Conservation (phyloP, 164 flowering plant species). For the Stephania cephalantha region DNA sequence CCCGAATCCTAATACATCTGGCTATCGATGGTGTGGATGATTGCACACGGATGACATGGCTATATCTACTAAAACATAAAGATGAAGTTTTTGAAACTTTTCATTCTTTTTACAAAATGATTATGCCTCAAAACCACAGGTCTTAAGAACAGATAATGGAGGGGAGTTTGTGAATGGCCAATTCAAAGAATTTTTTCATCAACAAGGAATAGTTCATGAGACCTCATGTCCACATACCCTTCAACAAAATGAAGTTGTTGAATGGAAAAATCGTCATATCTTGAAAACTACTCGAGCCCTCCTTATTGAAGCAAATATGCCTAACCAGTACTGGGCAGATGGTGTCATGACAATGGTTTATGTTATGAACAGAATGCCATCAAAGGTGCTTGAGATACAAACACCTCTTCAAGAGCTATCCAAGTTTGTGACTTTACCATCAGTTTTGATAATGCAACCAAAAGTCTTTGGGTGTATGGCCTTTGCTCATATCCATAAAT, state of each 20-base stretch:
- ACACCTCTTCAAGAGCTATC: neutral
- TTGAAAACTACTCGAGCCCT: neutral
- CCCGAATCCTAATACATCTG: neutral
- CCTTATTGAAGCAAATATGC: neutral
- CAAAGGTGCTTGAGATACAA: neutral
- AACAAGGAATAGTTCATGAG: neutral
- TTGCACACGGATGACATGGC: conserved; percentile 6
- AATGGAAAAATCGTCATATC: neutral
- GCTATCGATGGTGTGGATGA: neutral
- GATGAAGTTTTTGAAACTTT: neutral
- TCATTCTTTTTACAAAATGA: neutral
- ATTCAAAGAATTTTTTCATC: neutral
- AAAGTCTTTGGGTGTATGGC: neutral
- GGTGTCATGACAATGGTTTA: too few relatives aligned
- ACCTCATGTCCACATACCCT: neutral
- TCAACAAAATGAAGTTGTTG: neutral
- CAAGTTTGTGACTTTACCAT: neutral
- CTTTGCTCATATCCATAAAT: neutral
- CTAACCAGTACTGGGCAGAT: neutral
- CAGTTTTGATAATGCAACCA: neutral
- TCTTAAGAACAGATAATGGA: neutral
- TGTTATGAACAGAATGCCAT: neutral
- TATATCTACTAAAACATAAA: neutral
- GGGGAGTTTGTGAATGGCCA: neutral
- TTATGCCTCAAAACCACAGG: neutral